These are phyloP conservation scores for Gymnopus androsaceus DNA, from an alignment of 1,284 basidiomycete species.

Conservation along the genomic window DNA sequence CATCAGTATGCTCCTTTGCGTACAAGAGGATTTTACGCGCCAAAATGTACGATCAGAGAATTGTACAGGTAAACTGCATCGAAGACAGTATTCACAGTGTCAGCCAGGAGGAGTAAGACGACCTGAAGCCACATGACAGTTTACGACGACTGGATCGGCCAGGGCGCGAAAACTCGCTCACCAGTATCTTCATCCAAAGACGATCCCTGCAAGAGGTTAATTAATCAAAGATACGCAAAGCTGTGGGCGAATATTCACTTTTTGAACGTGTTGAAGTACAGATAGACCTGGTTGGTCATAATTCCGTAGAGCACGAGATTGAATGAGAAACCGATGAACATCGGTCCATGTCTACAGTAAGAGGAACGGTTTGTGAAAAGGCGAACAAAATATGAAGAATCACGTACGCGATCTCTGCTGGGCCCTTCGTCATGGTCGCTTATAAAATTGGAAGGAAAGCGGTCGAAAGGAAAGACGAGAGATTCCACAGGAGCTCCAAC, in stretches of 20 bases:
- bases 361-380: not conserved
- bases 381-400: not conserved
- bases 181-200: slow-evolving; percentile 25
- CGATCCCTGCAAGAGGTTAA: slow-evolving; percentile 18
- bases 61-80: slow-evolving; percentile 38
- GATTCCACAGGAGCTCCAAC: not conserved
- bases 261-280: slow-evolving; percentile 36
- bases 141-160: not conserved
- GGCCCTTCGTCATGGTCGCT: slow-evolving; percentile 9
- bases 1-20: not conserved
- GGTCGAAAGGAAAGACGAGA: not conserved
- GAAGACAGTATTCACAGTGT: slow-evolving; percentile 39
- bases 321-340: slow-evolving; percentile 36
- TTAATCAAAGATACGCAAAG: not conserved
- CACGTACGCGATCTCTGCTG: slow-evolving; percentile 21
- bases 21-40: slow-evolving; percentile 21
- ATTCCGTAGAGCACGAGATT: slow-evolving; percentile 39
- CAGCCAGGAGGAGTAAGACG: slow-evolving; percentile 33
- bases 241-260: slow-evolving; percentile 22
- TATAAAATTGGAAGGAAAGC: not conserved
- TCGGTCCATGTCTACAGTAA: slow-evolving; percentile 33
- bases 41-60: slow-evolving; percentile 38
- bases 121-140: slow-evolving; percentile 26
- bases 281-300: slow-evolving; percentile 39
- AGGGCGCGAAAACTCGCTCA: no score